Evolutionary conservation across 2,329 filamentous ascomycete species (phyloP), one percentile per base, ranked within the genome.

Genomic region (Paecilomyces fulvus): DNA sequence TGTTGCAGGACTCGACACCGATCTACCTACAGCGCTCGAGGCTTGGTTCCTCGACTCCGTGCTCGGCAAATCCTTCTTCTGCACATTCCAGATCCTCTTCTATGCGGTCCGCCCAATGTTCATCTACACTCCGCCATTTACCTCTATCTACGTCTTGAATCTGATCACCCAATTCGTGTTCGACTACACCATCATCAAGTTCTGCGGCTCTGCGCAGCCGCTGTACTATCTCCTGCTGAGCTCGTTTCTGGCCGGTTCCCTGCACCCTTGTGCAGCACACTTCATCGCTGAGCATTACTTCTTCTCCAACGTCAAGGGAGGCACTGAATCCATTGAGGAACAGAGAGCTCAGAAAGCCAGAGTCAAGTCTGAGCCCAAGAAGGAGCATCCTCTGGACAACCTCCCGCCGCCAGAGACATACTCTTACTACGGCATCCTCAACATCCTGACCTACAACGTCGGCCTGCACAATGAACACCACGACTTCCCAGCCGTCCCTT

Each of bases 271-370:
- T 58, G 94, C 94, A 0, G 94, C 90, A 49, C 94, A 99, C 77
- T 99, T 99, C 79, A 99, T 99, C 73, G 92, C 94, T 57, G 94
- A 99, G 78, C 94, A 99, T 75, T 92, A 92, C 75, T 88, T 92
- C 63, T 92, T 78, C 63, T 73, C 72, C 6, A 68, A 70, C 10
- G 65, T 73, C 28, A 62, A 69, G 49, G 67, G 70, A 49, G 72
- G 72, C 8, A 75, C 73, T 2, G 72, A 75, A 57, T 73, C 72
- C 0, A 62, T 90, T 69, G 80, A 85, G 64, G 84, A 83, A 25
- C 70, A 69, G 20, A 66, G 71, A 53, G 67, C 66, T 25, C 67
- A 67, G 56, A 59, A 65, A 30, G 59, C 58, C 12, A 60, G 64
- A 52, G 55, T 61, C 7, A 52, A 56, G 46, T 10, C 11, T 25